Base-by-base conservation (phyloP, 2,329 filamentous ascomycete genomes). In the Colletotrichum eleusines region DNA sequence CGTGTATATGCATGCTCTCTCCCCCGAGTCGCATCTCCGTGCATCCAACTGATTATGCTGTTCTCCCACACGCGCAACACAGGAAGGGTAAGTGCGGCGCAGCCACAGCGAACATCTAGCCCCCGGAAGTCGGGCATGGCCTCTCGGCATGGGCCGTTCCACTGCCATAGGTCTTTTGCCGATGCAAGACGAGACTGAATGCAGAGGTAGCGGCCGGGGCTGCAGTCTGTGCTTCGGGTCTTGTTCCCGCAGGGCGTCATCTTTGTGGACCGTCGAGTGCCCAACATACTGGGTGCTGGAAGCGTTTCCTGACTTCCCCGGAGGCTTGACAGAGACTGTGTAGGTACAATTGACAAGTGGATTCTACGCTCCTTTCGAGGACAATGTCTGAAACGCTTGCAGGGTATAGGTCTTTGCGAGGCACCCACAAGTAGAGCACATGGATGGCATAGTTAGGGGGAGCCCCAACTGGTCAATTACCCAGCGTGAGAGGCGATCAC, bases 61-160 rank as follows among this genome's bases (percentile, higher is more conserved):
- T 51, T 33, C 60, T 23, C 42, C 26, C 46, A 31, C 48, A 35
- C 53, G 26, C 46, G 48, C 26, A 51, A n/a, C 23, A 28, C 60
- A 50, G 18, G 12, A 53, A 42, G 26, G 35, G 26, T 50, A 54
- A 54, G 26, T 31, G 48, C 23, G 35, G 50, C n/a, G 50, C 54
- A 35, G 35, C 44, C 14, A 40, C 11, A 62, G 31, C 46, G 35
- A 23, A 16, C 48, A 35, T 16, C 5, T 64, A n/a, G n/a, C 40
- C 28, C 42, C 14, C 18, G 8, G 35, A 14, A n/a, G 35, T 40
- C 18, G 6, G 28, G 50, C 33, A n/a, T 51, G 63, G 55, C 46
- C 35, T 26, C 51, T 26, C 54, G 55, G 55, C 35, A 42, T 63
- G 63, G 63, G 54, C 63, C 63, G 63, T 60, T 51, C 63, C 63